These are phyloP conservation scores for Herpotrichia juniperi DNA, from an alignment of 2,329 filamentous ascomycete species.

Conservation along the genomic window DNA sequence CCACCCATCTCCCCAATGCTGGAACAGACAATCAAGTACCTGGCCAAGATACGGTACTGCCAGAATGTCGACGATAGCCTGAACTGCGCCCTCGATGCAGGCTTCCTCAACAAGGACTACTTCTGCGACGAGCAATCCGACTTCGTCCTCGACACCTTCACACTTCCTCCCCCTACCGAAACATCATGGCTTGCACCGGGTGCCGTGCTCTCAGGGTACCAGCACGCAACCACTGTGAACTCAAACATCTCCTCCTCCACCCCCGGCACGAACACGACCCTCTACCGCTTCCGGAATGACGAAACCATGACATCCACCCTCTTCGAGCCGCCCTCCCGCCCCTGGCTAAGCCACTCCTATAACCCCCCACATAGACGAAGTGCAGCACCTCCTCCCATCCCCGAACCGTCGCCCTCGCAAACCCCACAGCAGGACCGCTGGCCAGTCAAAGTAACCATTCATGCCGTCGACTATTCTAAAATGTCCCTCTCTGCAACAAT, in stretches of 20 bases:
- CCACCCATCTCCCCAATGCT: slow-evolving; percentile 47
- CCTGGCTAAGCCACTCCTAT: slow-evolving; percentile 46
- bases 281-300: slow-evolving; percentile 33
- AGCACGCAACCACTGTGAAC: slow-evolving; percentile 58
- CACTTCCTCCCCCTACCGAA: slow-evolving; percentile 56
- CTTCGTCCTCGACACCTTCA: slow-evolving; percentile 62
- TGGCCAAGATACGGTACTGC: slow-evolving; percentile 63
- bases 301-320: slow-evolving; percentile 27
- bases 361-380: slow-evolving; percentile 32
- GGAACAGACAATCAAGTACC: slow-evolving; percentile 66
- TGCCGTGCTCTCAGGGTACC: slow-evolving; percentile 65
- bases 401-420: slow-evolving; percentile 25
- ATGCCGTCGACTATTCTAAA: slow-evolving; percentile 63
- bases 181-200: slow-evolving; percentile 69
- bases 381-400: slow-evolving; percentile 13
- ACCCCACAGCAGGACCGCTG: slow-evolving; percentile 61
- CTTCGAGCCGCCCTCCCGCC: slow-evolving; percentile 39
- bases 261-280: slow-evolving; percentile 20
- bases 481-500: slow-evolving; percentile 72
- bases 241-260: slow-evolving; percentile 23
- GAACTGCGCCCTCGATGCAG: slow-evolving; percentile 58
- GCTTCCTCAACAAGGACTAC: slow-evolving; percentile 60
- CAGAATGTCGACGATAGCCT: slow-evolving; percentile 61
- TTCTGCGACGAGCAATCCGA: slow-evolving; percentile 60
- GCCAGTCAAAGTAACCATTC: slow-evolving; percentile 71